These are phyloP conservation scores for Neurospora sublineolata DNA, from an alignment of 495 filamentous ascomycete genomes.

Conservation along the genomic window DNA sequence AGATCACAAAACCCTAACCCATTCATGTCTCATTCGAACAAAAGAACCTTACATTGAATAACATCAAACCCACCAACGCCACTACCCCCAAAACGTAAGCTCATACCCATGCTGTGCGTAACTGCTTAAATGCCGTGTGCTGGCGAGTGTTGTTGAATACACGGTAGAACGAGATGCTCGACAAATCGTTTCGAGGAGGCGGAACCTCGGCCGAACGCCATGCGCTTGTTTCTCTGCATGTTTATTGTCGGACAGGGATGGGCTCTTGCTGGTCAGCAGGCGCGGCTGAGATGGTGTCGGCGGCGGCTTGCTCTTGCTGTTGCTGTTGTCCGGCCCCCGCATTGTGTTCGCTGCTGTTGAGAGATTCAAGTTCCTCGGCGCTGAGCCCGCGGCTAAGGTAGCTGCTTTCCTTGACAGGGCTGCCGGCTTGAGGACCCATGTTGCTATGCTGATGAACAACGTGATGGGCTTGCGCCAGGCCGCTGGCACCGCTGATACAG, in stretches of 20 bases:
- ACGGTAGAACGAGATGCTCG: not conserved
- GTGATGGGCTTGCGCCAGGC: conserved; percentile 29
- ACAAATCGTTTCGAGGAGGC: not conserved
- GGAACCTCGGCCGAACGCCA: not conserved
- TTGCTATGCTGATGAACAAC: conserved; percentile 29
- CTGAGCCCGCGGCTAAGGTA: conserved; percentile 67
- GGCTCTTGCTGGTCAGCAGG: conserved; percentile 34
- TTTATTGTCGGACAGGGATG: conserved; percentile 52
- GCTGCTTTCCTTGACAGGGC: conserved; percentile 78
- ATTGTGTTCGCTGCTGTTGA: conserved; percentile 13
- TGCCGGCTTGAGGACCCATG: conserved; percentile 49
- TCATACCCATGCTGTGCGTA: not conserved
- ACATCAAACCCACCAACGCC: not conserved
- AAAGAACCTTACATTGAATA: not conserved
- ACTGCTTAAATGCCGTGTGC: not conserved
- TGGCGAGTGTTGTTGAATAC: not conserved
- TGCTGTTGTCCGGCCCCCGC: conserved; percentile 5
- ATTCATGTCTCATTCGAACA: not conserved
- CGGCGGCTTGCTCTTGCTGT: conserved; percentile 5
- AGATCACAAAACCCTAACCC: not conserved
- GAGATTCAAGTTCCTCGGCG: conserved; percentile 50
- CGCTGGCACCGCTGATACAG: conserved; percentile 32
- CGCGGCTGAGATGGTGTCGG: conserved; percentile 4
- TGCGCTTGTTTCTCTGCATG: not conserved
- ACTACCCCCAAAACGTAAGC: not conserved